Conservation (phyloP, 805 yeast species). For the Starmerella davenportii region DNA sequence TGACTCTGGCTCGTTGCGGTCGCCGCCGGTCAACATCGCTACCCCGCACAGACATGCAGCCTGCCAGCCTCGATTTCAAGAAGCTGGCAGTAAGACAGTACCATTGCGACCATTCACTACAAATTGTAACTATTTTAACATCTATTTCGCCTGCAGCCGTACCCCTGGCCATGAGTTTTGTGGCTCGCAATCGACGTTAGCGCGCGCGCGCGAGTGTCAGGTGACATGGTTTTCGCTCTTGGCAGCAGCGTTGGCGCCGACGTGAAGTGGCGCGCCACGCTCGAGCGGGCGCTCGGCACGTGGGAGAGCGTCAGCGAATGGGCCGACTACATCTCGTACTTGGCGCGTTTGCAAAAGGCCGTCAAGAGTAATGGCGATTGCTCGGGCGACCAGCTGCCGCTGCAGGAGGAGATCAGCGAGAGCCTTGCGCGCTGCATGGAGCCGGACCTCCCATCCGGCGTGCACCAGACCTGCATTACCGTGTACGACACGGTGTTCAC, state of each 20-base stretch:
- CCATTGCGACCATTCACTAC: too few species aligned
- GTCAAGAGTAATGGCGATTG: conserved; percentile 26
- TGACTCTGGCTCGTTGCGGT: too few species aligned
- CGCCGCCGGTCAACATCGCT: too few species aligned
- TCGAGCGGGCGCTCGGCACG: conserved; percentile 52
- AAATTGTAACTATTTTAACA: too few species aligned
- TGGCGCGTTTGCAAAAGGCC: conserved; percentile 62
- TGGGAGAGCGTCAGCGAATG: conserved; percentile 83
- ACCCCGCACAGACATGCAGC: too few species aligned
- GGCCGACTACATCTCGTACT: conserved; percentile 92
- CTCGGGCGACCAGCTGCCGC: conserved; percentile 35
- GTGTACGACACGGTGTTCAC: conserved; percentile 56
- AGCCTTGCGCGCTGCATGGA: conserved; percentile 64
- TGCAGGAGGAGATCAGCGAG: conserved; percentile 45
- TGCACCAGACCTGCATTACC: conserved; percentile 72
- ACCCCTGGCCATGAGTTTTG: too few species aligned
- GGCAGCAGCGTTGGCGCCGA: conserved; percentile 14
- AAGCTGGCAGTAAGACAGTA: too few species aligned
- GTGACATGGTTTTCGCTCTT: conserved; percentile 10
- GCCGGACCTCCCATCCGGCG: conserved; percentile 81
- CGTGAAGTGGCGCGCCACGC: conserved; percentile 24
- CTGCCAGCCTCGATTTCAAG: too few species aligned
- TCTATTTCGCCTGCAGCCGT: too few species aligned
- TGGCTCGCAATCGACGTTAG: too few species aligned
- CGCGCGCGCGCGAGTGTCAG: too few species aligned